Percentiles rank a stretch among this genome's conserved stretches.
Conservation (phyloP, 2,329 filamentous ascomycete genomes). For the Ramichloridium luteum region DNA sequence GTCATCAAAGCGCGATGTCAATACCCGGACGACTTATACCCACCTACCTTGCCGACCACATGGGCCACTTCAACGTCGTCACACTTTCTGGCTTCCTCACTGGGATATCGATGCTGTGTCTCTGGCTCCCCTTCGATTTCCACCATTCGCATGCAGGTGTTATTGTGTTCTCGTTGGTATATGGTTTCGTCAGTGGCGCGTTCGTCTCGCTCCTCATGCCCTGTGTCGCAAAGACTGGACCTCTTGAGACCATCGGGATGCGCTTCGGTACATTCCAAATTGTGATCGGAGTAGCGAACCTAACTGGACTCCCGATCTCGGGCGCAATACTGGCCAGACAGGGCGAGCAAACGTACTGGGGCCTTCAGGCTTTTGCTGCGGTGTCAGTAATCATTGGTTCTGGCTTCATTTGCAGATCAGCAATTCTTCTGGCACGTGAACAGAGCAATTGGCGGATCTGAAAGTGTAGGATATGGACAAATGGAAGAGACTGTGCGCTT, state of each 20-base stretch:
- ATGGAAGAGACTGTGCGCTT: too few species aligned
- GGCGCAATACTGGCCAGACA: neutral
- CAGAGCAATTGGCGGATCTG: too few species aligned
- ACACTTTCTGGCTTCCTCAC: slow-evolving; percentile 38
- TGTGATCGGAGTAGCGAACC: slow-evolving; percentile 44
- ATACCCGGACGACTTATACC: slow-evolving; percentile 45
- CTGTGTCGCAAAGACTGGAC: slow-evolving; percentile 53
- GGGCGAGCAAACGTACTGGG: neutral
- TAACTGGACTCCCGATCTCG: slow-evolving; percentile 2
- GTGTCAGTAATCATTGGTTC: neutral
- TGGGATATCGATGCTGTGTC: slow-evolving; percentile 36
- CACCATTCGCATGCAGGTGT: slow-evolving; percentile 49
- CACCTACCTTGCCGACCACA: slow-evolving; percentile 40
- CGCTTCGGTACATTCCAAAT: slow-evolving; percentile 53
- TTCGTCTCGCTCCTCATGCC: slow-evolving; percentile 53
- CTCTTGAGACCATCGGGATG: slow-evolving; percentile 57
- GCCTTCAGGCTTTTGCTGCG: slow-evolving; percentile 1
- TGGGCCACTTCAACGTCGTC: slow-evolving; percentile 44
- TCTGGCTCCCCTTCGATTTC: slow-evolving; percentile 42
- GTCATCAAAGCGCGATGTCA: too few species aligned
- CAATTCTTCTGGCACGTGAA: too few species aligned
- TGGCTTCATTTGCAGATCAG: too few species aligned
- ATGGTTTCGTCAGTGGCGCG: slow-evolving; percentile 56
- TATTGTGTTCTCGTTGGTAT: slow-evolving; percentile 52
- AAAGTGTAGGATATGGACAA: too few species aligned